Evolutionary conservation across 1,139 yeast genomes (phyloP).

Genomic region (Pneumocystis murina): DNA sequence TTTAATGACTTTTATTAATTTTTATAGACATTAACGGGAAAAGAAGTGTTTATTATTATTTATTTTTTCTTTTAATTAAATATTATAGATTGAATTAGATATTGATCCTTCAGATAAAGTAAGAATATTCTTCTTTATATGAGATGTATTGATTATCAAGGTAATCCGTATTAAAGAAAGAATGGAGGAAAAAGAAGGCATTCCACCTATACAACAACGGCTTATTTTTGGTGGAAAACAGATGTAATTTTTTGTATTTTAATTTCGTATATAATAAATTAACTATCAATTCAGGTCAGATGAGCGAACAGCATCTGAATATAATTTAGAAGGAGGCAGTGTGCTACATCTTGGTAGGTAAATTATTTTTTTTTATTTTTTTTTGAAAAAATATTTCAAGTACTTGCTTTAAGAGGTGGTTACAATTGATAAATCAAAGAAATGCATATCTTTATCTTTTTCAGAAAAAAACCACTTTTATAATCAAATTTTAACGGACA

Average conservation of each 20-base stretch:
- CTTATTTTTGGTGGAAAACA: conserved; percentile 84
- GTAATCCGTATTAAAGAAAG: conserved; percentile 77
- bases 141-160: conserved; percentile 16
- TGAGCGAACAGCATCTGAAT: conserved; percentile 50
- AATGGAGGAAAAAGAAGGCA: conserved; percentile 93
- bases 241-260: conserved; percentile 34
- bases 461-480: not conserved
- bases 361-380: not conserved
- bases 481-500: not conserved
- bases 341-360: conserved; percentile 53
- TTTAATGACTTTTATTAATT: not conserved
- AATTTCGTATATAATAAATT: not conserved
- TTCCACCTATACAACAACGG: conserved; percentile 91
- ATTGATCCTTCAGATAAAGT: conserved; percentile 60
- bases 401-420: not conserved
- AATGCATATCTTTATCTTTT: not conserved
- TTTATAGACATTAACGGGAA: conserved; percentile 51
- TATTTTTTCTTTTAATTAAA: conserved; percentile 4
- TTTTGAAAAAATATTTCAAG: not conserved
- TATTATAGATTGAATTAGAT: conserved; percentile 50
- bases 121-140: conserved; percentile 16
- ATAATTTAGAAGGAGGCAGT: conserved; percentile 52
- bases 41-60: conserved; percentile 36
- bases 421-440: not conserved
- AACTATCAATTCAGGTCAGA: conserved; percentile 35